A percentile compares a stretch with the other conserved stretches of the same genome.
Evolutionary conservation across 2,329 filamentous ascomycete genomes (phyloP).

Genomic region (Coniochaeta prunicola): DNA sequence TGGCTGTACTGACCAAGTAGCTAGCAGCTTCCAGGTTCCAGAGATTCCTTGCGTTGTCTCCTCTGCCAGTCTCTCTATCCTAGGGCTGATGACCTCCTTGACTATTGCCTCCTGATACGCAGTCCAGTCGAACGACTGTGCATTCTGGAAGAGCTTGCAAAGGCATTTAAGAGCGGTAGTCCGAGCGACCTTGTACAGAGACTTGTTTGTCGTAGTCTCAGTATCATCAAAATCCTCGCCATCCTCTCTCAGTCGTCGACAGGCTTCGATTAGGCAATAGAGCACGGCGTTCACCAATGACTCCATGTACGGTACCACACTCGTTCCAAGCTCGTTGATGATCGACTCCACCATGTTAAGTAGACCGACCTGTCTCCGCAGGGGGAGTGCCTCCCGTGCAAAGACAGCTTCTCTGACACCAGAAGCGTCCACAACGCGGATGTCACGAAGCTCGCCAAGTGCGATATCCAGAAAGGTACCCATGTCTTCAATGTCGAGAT

Average conservation of each 20-base stretch:
- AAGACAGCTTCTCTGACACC: constrained; percentile 46
- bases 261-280: constrained; percentile 71
- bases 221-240: constrained; percentile 29
- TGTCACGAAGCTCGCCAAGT: constrained; percentile 59
- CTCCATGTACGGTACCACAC: constrained; percentile 59
- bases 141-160: constrained; percentile 68
- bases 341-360: constrained; percentile 87
- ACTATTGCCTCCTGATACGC: constrained; percentile 66
- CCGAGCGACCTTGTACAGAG: constrained; percentile 59
- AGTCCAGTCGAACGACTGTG: constrained; percentile 63
- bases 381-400: constrained; percentile 50
- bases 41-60: constrained; percentile 91
- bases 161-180: constrained; percentile 77
- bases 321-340: constrained; percentile 73
- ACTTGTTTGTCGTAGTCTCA: constrained; percentile 38
- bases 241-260: constrained; percentile 32
- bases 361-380: constrained; percentile 81
- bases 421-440: constrained; percentile 49
- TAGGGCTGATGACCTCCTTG: constrained; percentile 66
- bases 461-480: constrained; percentile 78
- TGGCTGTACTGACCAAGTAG: constrained; percentile 67
- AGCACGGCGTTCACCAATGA: constrained; percentile 70
- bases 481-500: constrained; percentile 67
- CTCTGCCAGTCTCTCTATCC: constrained; percentile 68
- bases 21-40: constrained; percentile 71